Base-by-base conservation (phyloP, 75 land plant genomes). In the Pinus tabuliformis region DNA sequence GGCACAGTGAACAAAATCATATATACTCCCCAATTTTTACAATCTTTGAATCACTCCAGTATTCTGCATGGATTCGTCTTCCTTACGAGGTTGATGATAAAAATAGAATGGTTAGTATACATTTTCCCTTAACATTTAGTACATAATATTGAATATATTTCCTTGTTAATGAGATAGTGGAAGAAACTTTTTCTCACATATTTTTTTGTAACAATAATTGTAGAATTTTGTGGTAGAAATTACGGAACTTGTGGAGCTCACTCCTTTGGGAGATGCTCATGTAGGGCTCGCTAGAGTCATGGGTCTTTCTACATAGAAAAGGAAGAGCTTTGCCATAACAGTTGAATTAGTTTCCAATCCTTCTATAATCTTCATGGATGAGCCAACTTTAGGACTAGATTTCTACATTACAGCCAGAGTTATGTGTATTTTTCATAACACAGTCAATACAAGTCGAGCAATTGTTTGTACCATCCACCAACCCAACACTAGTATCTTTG, bases 381-480 rank as follows among this genome's bases (percentile, higher is more conserved):
- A 87, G 72, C 89, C 89, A 13, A 91, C 90, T 6, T 85, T 86
- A 57, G 88, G 93, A 13, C 82, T 91, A 73, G 90, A 91, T 84
- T 88, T 88, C 6, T 81, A 90, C 64, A 73, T 90, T 52, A 88
- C 93, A 21, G 90, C 90, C 57, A 88, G 86, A 74, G 90, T 88
- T 37, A 91, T 91, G 90, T 78, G 93, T 26, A n/a, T 77, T 86
- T 88, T 91, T 56, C 82, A 88, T 49, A 91, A 88, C 57, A 91
- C 84, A 73, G 90, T 88, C 15, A 85, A 91, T 65, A 88, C 90
- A 15, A 90, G 90, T 56, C 79, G 90, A 24, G 86, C 90, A 70
- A 87, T 86, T 36, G 88, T 91, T 26, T 91, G 93, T 80, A 91
- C 90, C 26, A 91, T 91, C 74, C 93, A 88, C 74, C 93, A 91